phyloP scores from a whole-genome alignment of 1,139 yeast genomes.

The Sugiyamaella xylanicola region DNA sequence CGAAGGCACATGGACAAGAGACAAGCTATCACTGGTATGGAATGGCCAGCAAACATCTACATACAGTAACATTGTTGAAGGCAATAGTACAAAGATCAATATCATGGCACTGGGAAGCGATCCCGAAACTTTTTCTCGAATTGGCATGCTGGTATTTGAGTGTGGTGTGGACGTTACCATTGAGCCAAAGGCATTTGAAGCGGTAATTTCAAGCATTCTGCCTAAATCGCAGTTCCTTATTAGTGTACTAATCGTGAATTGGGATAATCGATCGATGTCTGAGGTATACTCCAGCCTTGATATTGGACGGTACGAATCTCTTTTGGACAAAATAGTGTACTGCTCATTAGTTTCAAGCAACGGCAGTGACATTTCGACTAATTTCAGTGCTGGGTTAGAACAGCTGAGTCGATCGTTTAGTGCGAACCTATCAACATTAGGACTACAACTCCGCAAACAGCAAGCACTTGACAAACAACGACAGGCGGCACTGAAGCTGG shows the following conservation, averaged over 20 bases:
- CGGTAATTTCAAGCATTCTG: conserved; percentile 23
- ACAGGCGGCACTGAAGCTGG: conserved; percentile 6
- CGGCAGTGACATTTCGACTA: conserved; percentile 8
- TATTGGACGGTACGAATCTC: neutral
- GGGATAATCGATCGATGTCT: conserved; percentile 17
- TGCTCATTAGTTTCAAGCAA: conserved; percentile 9
- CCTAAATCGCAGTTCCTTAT: conserved; percentile 24
- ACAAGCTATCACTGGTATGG: conserved; percentile 36
- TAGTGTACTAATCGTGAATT: conserved; percentile 25
- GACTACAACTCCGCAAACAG: conserved; percentile 13
- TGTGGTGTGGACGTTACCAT: conserved; percentile 31
- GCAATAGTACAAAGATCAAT: conserved; percentile 20
- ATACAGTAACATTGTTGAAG: conserved; percentile 16
- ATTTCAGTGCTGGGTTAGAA: conserved; percentile 13
- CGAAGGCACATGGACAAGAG: conserved; percentile 39
- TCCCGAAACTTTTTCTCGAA: conserved; percentile 27
- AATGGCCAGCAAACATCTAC: conserved; percentile 22
- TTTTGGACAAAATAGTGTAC: conserved; percentile 1
- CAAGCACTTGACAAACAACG: conserved; percentile 12
- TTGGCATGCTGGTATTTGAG: conserved; percentile 36
- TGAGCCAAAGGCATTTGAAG: conserved; percentile 28
- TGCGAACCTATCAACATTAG: conserved; percentile 14
- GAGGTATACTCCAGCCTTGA: conserved; percentile 13
- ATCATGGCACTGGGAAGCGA: conserved; percentile 33
- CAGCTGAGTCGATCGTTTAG: conserved; percentile 17